Evolutionary conservation across 2,329 filamentous ascomycete species (phyloP).

Genomic region (Hypoxylon sp.): DNA sequence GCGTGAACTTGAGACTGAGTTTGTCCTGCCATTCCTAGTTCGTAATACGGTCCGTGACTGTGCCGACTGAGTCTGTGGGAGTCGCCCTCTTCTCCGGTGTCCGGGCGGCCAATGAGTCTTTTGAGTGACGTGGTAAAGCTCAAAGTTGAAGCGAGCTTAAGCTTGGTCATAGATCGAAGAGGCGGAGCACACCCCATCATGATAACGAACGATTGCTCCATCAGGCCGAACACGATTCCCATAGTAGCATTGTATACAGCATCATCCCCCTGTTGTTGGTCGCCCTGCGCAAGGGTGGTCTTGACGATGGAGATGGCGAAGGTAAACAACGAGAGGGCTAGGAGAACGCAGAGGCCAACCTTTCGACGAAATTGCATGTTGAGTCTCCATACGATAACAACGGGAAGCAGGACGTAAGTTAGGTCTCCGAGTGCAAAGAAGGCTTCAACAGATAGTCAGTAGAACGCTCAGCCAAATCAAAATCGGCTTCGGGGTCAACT

Average conservation of each 20-base stretch:
- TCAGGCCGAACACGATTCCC: background rate
- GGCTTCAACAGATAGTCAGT: background rate
- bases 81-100: background rate
- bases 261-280: background rate
- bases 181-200: slow-evolving; percentile 3
- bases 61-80: background rate
- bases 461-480: background rate
- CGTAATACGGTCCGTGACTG: background rate
- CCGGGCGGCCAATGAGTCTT: background rate
- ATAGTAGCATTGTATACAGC: background rate
- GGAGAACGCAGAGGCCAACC: slow-evolving; percentile 4
- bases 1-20: too few relatives aligned
- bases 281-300: background rate
- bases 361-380: slow-evolving; percentile 15
- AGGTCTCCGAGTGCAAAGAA: slow-evolving; percentile 9
- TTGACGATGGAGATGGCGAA: slow-evolving; percentile 1
- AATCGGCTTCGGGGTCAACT: background rate
- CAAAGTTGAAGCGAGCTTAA: background rate
- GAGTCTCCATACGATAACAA: slow-evolving; percentile 19
- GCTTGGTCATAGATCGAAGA: background rate
- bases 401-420: slow-evolving; percentile 15
- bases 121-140: background rate
- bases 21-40: too few relatives aligned
- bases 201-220: slow-evolving; percentile 9
- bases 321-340: slow-evolving; percentile 13